A percentile compares a stretch with the other conserved stretches of the same genome.
Evolutionary conservation across 2,329 filamentous ascomycete species (phyloP).

Genomic region (Fusarium cyanostomum): DNA sequence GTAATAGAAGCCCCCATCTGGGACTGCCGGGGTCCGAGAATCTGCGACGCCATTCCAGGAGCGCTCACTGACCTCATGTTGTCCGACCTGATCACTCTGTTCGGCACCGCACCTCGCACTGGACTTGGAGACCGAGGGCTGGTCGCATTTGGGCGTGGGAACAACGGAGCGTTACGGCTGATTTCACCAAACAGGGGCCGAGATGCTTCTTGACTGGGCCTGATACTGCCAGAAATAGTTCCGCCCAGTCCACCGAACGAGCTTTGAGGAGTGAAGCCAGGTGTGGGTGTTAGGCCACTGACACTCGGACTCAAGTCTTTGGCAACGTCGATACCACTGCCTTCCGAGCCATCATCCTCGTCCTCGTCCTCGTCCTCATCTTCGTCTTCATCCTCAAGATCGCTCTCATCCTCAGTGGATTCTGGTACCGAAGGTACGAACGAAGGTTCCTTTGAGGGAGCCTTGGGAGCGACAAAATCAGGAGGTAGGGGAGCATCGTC

Average conservation of each 20-base stretch:
- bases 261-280: constrained; percentile 65
- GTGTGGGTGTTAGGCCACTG: constrained; percentile 55
- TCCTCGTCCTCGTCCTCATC: constrained; percentile 55
- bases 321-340: constrained; percentile 72
- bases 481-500: constrained; percentile 55
- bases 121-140: constrained; percentile 80
- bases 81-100: constrained; percentile 59
- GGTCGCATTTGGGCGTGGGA: constrained; percentile 63
- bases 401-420: constrained; percentile 52
- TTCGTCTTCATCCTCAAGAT: constrained; percentile 50
- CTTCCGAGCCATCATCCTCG: constrained; percentile 61
- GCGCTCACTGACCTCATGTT: constrained; percentile 67
- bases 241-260: constrained; percentile 64
- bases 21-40: constrained; percentile 55
- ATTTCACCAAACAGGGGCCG: constrained; percentile 66
- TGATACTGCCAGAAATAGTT: constrained; percentile 42
- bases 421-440: constrained; percentile 51
- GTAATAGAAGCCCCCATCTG: constrained; percentile 52
- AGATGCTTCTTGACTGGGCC: constrained; percentile 55
- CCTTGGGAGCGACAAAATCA: constrained; percentile 47
- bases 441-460: constrained; percentile 45
- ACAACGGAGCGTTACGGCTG: constrained; percentile 59
- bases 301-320: constrained; percentile 68
- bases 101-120: constrained; percentile 66
- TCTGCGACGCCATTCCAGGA: constrained; percentile 66